Percentiles rank a stretch among this genome's conserved stretches.
Conservation (phyloP, 805 yeast genomes). For the Scheffersomyces amazonensis region DNA sequence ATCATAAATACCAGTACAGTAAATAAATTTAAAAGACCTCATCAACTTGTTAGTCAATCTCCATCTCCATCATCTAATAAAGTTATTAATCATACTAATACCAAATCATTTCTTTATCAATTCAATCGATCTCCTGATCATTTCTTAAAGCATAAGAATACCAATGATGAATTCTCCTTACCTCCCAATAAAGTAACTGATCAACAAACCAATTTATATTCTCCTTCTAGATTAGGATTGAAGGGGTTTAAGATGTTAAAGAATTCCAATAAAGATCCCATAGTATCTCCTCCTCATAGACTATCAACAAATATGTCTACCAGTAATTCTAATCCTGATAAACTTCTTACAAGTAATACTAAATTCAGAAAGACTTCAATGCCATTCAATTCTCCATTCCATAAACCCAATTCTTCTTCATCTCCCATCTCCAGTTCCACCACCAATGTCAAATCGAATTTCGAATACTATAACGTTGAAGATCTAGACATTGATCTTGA, state of each 20-base stretch:
- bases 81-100: neutral
- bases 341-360: neutral
- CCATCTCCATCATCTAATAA: constrained; percentile 35
- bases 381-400: constrained; percentile 6
- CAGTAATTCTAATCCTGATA: constrained; percentile 1
- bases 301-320: constrained; percentile 3
- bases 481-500: constrained; percentile 17
- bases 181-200: neutral
- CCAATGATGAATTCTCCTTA: neutral
- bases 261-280: constrained; percentile 29
- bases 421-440: constrained; percentile 1
- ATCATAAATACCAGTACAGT: constrained; percentile 5
- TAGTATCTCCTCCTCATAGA: constrained; percentile 26
- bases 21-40: constrained; percentile 43
- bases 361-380: constrained; percentile 12
- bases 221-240: constrained; percentile 26
- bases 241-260: constrained; percentile 34
- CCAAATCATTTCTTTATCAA: neutral
- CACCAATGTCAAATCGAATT: constrained; percentile 1
- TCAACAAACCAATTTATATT: constrained; percentile 10
- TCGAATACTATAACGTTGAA: constrained; percentile 25
- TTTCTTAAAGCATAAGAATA: neutral
- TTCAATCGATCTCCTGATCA: neutral
- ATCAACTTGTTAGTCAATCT: constrained; percentile 39
- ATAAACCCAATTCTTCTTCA: constrained; percentile 7